These are phyloP conservation scores for Immersiporthe knoxdaviesiana DNA, from an alignment of 2,329 filamentous ascomycete genomes.

Conservation along the genomic window DNA sequence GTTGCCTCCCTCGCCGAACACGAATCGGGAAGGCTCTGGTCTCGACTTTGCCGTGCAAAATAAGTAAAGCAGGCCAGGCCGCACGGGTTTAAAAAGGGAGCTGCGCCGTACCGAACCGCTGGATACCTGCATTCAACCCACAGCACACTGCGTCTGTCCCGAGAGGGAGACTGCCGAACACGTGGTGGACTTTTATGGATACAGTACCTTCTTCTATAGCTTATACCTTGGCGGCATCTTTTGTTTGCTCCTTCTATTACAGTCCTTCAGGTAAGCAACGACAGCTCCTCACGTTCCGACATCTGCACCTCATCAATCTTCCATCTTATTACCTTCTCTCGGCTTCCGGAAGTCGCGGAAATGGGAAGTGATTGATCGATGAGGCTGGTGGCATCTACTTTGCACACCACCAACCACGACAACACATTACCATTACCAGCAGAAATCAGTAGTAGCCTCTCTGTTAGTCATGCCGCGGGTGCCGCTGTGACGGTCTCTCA, in stretches of 20 bases:
- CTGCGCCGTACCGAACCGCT: background rate
- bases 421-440: background rate
- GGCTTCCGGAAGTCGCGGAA: background rate
- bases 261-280: background rate
- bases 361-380: background rate
- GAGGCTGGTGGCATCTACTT: background rate
- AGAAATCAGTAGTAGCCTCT: background rate
- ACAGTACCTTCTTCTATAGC: background rate
- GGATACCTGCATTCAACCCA: background rate
- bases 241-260: background rate
- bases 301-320: background rate
- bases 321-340: background rate
- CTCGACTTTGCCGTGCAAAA: background rate
- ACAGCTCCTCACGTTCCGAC: background rate
- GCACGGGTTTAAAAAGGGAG: background rate
- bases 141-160: background rate
- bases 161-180: background rate
- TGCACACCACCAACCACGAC: background rate
- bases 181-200: background rate
- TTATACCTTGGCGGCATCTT: background rate
- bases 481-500: background rate
- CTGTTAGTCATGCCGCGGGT: background rate
- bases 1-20: constrained; percentile 28
- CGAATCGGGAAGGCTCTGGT: constrained; percentile 17
- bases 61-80: background rate